Conservation (phyloP, 306 rosid genomes). For the Albizia julibrissin region DNA sequence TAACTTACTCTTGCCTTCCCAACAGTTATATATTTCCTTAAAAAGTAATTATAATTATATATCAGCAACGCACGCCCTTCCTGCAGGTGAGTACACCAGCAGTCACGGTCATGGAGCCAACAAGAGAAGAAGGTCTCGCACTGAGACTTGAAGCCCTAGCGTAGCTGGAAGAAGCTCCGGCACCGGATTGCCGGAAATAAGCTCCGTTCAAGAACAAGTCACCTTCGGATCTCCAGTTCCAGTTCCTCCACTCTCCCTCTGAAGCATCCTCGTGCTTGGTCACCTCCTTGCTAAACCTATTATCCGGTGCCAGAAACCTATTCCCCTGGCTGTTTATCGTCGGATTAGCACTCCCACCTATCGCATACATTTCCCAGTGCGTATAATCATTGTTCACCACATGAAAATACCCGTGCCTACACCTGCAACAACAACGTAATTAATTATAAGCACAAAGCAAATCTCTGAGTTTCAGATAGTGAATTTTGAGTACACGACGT, state of each 20-base stretch:
- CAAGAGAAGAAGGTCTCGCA: conserved; percentile 81
- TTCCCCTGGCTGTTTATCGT: conserved; percentile 88
- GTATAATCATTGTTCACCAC: conserved; percentile 96
- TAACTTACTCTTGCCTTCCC: background rate
- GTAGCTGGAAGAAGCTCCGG: conserved; percentile 60
- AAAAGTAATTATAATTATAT: background rate
- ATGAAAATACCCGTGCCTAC: conserved; percentile 84
- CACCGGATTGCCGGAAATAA: conserved; percentile 70
- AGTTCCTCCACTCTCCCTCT: conserved; percentile 58
- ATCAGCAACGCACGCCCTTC: conserved; percentile 63
- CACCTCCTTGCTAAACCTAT: conserved; percentile 63
- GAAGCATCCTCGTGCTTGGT: conserved; percentile 82
- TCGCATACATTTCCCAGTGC: conserved; percentile 97
- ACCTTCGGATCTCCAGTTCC: conserved; percentile 96
- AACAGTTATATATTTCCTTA: background rate
- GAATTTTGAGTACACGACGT: background rate
- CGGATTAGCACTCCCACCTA: conserved; percentile 91
- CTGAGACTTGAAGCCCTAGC: conserved; percentile 79
- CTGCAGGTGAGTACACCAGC: conserved; percentile 79
- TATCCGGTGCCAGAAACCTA: conserved; percentile 72
- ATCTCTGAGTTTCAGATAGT: background rate
- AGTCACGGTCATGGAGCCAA: conserved; percentile 73
- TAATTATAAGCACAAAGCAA: no score
- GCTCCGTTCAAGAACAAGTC: conserved; percentile 86
- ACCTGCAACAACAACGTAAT: conserved; percentile 44